Base-by-base conservation (phyloP, 1,284 basidiomycete genomes). In the Abortiporus biennis region DNA sequence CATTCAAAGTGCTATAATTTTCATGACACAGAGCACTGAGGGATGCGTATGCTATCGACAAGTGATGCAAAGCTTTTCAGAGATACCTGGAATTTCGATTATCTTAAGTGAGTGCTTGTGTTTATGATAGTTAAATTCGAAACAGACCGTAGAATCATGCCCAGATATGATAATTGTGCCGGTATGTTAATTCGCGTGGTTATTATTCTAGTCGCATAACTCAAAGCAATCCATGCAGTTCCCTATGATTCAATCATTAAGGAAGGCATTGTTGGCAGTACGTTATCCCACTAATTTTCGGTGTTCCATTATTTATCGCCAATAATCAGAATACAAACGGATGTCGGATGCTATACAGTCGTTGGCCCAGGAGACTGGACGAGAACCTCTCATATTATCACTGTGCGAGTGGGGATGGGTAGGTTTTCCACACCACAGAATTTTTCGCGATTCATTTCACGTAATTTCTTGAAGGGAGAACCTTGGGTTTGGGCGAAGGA, bases 341-440 rank as follows among this genome's bases (percentile, higher is more conserved):
- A 76, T 76, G 69, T 54, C 71, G 6, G 59, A 68, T 47, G 73
- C 73, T 3, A 67, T 76, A 33, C 51, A 56, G 1, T 51, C 66
- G 9, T 59, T 75, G 11, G 58, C 67, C 1, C 56, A 64, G 41
- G 55, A 51, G 12, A 60, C 65, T 1, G 57, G 63, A 4, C 67
- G 64, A 46, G 55, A 62, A 1, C 70, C 71, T 1, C 57, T 77
- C 8, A 49, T 75, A 6, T 72, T 74, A 47, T 72, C 70, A 3
- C 56, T 77, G 1, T 76, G 73, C 48, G 59, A 77, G 54, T 76
- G 73, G 73, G 72, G 74, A 9, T 61, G 63, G 62, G 69, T 72
- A 37, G 43, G 66, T 55, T 4, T 25, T 16, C n/a, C 20, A n/a
- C n/a, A n/a, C n/a, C n/a, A n/a, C n/a, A n/a, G n/a, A n/a, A n/a